Conservation (phyloP, 169 alveolate species). For the Eimeria tenella region DNA sequence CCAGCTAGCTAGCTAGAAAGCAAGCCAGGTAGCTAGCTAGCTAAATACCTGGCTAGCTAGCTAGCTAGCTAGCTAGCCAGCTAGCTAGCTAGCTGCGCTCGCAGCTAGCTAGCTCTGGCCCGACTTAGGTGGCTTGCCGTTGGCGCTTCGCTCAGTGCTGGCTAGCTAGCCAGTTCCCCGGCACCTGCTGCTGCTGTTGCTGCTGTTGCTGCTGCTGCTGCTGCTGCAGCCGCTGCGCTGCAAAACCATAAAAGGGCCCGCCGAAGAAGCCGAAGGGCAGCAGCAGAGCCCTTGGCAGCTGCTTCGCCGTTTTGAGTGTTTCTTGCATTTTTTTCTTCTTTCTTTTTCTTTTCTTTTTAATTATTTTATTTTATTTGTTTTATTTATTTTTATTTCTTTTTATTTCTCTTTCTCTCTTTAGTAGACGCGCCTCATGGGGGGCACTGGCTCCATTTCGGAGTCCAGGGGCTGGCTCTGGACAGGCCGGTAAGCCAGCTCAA, state of each 20-base stretch:
- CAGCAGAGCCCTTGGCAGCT: background rate
- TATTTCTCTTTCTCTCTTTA: conserved; percentile 21
- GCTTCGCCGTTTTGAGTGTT: background rate
- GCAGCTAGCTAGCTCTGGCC: background rate
- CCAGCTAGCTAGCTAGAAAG: conserved; percentile 36
- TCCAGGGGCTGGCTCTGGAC: conserved; percentile 94
- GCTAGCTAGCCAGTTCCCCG: background rate
- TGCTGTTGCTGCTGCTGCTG: background rate
- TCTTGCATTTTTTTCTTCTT: background rate
- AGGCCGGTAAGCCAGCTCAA: conserved; percentile 88
- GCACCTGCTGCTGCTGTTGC: conserved; percentile 10
- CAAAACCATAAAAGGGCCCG: background rate
- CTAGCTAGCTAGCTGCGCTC: background rate
- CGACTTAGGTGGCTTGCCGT: background rate
- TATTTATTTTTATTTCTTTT: background rate
- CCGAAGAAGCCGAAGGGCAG: background rate
- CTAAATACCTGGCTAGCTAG: too few species aligned
- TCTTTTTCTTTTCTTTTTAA: too few species aligned
- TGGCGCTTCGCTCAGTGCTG: background rate
- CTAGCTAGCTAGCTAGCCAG: background rate
- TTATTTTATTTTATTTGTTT: too few species aligned
- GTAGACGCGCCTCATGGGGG: conserved; percentile 91
- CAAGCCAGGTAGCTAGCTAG: too few species aligned
- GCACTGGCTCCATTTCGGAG: conserved; percentile 92
- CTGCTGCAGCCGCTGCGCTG: background rate